These are phyloP conservation scores for Daucus carota DNA, from an alignment of 129 eudicot species.

Conservation along the genomic window DNA sequence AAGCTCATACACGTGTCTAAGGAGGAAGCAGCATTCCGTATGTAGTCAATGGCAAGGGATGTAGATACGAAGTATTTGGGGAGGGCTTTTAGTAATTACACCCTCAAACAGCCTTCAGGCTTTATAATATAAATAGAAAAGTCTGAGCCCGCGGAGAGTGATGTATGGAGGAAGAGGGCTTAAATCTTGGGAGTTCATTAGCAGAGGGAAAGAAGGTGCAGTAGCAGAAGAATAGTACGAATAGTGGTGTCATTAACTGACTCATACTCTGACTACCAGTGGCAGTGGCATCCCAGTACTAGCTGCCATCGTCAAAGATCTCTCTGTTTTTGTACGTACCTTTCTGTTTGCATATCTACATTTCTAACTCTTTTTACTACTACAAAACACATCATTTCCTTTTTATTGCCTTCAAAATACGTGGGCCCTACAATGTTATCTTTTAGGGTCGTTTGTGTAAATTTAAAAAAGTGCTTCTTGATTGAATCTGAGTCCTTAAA, in stretches of 20 bases:
- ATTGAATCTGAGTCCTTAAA: too few species aligned
- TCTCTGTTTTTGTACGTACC: neutral
- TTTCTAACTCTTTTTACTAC: neutral
- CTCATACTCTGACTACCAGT: conserved; percentile 4
- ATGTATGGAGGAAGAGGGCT: neutral
- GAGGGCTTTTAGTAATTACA: too few species aligned
- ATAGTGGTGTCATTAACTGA: conserved; percentile 1
- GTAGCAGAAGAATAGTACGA: neutral
- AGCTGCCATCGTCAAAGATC: conserved; percentile 1
- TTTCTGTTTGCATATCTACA: neutral
- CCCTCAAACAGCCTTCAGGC: too few species aligned
- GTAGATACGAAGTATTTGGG: too few species aligned
- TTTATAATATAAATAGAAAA: too few species aligned
- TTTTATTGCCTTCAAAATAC: conserved; percentile 8
- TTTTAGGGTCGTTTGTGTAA: too few species aligned
- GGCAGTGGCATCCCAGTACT: neutral
- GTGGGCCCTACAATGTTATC: too few species aligned
- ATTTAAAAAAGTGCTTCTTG: too few species aligned
- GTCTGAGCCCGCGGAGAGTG: too few species aligned
- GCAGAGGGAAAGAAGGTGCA: neutral
- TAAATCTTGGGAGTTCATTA: neutral
- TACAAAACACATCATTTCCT: neutral
- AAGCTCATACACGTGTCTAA: too few species aligned
- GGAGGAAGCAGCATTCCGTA: too few species aligned
- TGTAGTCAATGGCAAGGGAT: too few species aligned